Evolutionary conservation across 768 basidiomycete genomes (phyloP).

Genomic region (Hygrocybe punicea): DNA sequence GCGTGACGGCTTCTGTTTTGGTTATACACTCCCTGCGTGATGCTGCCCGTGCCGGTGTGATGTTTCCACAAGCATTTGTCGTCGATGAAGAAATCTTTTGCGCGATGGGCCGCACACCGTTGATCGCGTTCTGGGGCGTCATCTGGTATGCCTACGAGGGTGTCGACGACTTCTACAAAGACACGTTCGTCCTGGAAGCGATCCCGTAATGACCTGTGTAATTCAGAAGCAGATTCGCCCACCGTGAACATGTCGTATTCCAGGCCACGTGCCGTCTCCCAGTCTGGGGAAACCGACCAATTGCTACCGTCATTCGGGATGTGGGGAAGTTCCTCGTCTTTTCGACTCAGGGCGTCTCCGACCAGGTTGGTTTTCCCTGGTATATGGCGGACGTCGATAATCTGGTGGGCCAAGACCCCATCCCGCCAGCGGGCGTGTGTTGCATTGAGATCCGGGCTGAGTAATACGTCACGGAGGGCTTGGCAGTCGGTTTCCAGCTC

Average conservation of each 20-base stretch:
- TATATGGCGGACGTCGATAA: conserved; percentile 23
- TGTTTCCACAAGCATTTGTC: conserved; percentile 19
- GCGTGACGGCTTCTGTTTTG: conserved; percentile 4
- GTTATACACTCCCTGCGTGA: conserved; percentile 26
- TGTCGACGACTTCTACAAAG: too few species aligned
- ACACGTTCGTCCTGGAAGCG: too few species aligned
- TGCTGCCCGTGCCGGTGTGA: conserved; percentile 12
- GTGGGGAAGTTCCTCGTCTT: not conserved
- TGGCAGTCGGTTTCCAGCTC: conserved; percentile 39
- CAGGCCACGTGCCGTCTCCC: conserved; percentile 19
- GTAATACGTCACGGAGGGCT: conserved; percentile 31
- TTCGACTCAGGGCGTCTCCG: conserved; percentile 10
- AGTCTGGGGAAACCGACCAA: conserved; percentile 32
- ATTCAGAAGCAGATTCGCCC: not conserved
- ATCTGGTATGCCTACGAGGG: too few species aligned
- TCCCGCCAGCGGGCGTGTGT: not conserved
- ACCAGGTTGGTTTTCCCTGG: too few species aligned
- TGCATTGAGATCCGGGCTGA: conserved; percentile 3
- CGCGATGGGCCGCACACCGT: too few species aligned
- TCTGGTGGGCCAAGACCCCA: conserved; percentile 10
- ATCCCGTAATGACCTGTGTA: conserved; percentile 14
- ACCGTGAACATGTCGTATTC: not conserved
- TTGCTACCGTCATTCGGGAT: conserved; percentile 24
- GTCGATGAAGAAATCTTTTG: not conserved
- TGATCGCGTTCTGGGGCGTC: too few species aligned